Conservation (phyloP, 2,329 filamentous ascomycete genomes). For the Paraconiothyrium sp. region DNA sequence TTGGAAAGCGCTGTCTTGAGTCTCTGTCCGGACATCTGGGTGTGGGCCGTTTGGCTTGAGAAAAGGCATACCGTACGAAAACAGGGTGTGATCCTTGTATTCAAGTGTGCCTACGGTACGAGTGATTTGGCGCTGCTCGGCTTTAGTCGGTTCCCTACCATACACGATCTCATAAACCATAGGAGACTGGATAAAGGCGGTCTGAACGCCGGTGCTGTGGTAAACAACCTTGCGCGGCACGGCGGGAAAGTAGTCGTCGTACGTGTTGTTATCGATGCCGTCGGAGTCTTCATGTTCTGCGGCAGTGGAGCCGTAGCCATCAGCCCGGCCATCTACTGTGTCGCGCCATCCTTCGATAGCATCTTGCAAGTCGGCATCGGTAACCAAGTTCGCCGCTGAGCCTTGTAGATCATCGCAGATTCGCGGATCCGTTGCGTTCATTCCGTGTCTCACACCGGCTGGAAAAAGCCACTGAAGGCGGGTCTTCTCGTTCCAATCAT, state of each 20-base stretch:
- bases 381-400: not conserved
- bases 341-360: conserved; percentile 6
- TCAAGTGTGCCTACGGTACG: conserved; percentile 21
- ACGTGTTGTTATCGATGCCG: conserved; percentile 8
- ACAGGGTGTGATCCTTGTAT: conserved; percentile 14
- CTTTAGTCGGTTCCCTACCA: conserved; percentile 21
- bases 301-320: not conserved
- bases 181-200: conserved; percentile 19
- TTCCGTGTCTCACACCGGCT: not conserved
- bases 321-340: conserved; percentile 1
- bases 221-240: conserved; percentile 17
- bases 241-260: conserved; percentile 5
- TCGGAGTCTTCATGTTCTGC: not conserved
- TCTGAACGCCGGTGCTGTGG: conserved; percentile 28
- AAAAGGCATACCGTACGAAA: conserved; percentile 19
- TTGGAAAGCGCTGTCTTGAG: conserved; percentile 28
- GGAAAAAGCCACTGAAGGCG: not conserved
- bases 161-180: conserved; percentile 21
- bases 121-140: conserved; percentile 19
- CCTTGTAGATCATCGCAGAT: not conserved
- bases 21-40: not conserved
- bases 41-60: not conserved
- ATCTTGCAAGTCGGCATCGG: not conserved
- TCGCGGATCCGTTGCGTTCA: conserved; percentile 10
- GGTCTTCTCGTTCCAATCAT: not conserved